These are phyloP conservation scores for Cryptococcus sp. DNA, from an alignment of 1,284 basidiomycete genomes.

Conservation along the genomic window DNA sequence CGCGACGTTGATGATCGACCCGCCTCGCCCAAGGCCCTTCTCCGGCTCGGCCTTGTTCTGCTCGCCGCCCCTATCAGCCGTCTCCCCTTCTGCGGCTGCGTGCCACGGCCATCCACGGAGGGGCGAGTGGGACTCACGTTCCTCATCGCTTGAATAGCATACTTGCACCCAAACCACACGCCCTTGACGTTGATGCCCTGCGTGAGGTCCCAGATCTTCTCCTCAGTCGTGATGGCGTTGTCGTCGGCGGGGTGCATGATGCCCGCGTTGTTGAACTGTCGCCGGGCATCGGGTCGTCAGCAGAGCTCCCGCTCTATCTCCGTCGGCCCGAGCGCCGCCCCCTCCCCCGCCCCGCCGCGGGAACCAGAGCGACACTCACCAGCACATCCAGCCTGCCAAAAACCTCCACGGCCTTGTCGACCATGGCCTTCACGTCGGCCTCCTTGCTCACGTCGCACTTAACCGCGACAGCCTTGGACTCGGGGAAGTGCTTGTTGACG, in stretches of 20 bases:
- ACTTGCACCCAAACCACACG: slow-evolving; percentile 98
- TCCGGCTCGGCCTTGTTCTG: slow-evolving; percentile 75
- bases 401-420: slow-evolving; percentile 72
- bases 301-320: neutral
- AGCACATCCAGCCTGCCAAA: slow-evolving; percentile 90
- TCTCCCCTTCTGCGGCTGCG: neutral
- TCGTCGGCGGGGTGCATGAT: slow-evolving; percentile 89
- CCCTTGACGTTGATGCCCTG: slow-evolving; percentile 96
- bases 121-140: slow-evolving; percentile 35
- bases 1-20: slow-evolving; percentile 93
- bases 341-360: neutral
- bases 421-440: slow-evolving; percentile 72
- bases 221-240: slow-evolving; percentile 90
- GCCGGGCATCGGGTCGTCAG: neutral
- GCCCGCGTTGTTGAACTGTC: slow-evolving; percentile 82
- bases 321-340: neutral
- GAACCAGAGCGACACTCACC: slow-evolving; percentile 55
- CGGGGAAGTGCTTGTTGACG: slow-evolving; percentile 65
- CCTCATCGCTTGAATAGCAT: slow-evolving; percentile 93
- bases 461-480: slow-evolving; percentile 64
- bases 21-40: slow-evolving; percentile 76
- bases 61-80: neutral
- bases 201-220: slow-evolving; percentile 91
- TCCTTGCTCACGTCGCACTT: slow-evolving; percentile 88
- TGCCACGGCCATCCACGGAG: neutral